Base-by-base conservation (phyloP, 2,329 filamentous ascomycete species). In the Ceratocystis destructans region DNA sequence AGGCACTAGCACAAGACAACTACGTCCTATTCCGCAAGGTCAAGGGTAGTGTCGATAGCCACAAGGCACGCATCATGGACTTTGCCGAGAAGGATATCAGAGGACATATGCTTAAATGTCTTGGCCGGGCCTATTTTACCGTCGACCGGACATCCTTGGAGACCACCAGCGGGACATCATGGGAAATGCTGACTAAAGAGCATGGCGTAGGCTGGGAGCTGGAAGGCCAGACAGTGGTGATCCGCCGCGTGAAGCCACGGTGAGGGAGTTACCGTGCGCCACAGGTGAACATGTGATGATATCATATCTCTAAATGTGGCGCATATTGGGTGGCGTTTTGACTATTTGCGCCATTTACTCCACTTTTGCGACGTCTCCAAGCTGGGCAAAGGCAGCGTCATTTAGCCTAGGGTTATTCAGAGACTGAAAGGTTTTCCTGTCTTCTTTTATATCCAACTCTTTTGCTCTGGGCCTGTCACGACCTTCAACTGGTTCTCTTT, bases 191-290 rank as follows among this genome's bases (percentile, higher is more conserved):
- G 72, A 81, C 77, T 67, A 80, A 82, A 44, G 79, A 83, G 70
- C 85, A 89, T 72, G 85, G 85, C 2, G 87, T 97, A 1, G 91
- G 91, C 0, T 99, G 94, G 94, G 84, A 91, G 72, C 77, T 89
- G 71, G 86, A 89, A 50, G 86, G 83, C 3, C 80, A 82, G 55
- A 87, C 78, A 71, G 86, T 96, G 41, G 79, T 91, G n/a, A 93
- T 97, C 73, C 83, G 88, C 65, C 82, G 76, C 72, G 75, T 80
- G 20, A 79, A 76, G 72, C 76, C 74, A 61, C 62, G 50, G 59
- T 65, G 41, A 46, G 25, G 44, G 20, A 3, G 45, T 10, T 3
- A 10, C 8, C 10, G 20, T 53, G 20, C 48, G 48, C 48, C 20
- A 53, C 48, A 53, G 20, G 20, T 12, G 12, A 5, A 5, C 20